Evolutionary conservation across 2,329 filamentous ascomycete genomes (phyloP), one percentile per base, ranked within the genome.

Genomic region (Tympanopsis confertula): DNA sequence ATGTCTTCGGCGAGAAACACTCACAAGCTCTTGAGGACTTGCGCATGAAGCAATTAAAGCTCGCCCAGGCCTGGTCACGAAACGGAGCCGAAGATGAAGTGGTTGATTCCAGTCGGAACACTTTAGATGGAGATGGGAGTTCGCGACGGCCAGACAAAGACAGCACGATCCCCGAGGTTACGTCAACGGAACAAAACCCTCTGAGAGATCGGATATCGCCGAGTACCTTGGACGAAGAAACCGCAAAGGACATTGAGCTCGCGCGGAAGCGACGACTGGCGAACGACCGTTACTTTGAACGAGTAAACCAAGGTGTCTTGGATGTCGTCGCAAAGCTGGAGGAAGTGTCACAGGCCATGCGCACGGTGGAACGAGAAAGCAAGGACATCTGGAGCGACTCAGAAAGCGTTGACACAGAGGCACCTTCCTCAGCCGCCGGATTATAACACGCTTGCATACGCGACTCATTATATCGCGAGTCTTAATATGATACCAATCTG

Each of bases 241-340:
- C 87, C 1, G 86, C 91, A 55, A 75, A 78, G 41, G 89, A 96
- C 59, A 88, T 95, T 39, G 62, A 84, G 37, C 66, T 91, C 38
- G 89, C 89, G 29, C 73, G 86, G 43, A 84, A 82, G 61, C 71
- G 91, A 47, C 72, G 91, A 42, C 85, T 94, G 56, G 87, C 86
- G 35, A 96, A 96, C 56, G 89, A 96, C 58, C 74, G 77, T 39
- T 96, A 96, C 57, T 98, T 98, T 54, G 74, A 83, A 48, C 80
- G 82, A 45, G 88, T 96, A 38, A 94, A 93, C 51, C 74, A 78
- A 40, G 86, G 88, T 5, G 89, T 98, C 4, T 63, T 86, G 47
- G 89, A 96, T 57, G 91, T 96, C 7, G 87, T 95, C 38, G 78
- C 79, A n/a, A 89, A 86, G 57, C 65, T 98, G 29, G 87, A 94